These are phyloP conservation scores for Aspergillus novofumigatus DNA, from an alignment of 2,329 filamentous ascomycete genomes.

Conservation along the genomic window DNA sequence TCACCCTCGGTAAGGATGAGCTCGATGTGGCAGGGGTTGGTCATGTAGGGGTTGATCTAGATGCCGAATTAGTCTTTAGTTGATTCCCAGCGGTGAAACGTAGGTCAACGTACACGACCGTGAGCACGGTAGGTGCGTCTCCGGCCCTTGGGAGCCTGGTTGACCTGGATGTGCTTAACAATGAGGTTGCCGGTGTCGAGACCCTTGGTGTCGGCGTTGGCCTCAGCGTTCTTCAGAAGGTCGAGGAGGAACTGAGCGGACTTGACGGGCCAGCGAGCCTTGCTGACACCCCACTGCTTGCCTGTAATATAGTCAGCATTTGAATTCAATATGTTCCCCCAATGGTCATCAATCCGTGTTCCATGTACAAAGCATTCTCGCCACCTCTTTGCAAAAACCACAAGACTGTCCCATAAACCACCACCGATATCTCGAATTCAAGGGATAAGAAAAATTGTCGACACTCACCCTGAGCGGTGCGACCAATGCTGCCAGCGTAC, in stretches of 20 bases:
- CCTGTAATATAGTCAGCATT: constrained; percentile 51
- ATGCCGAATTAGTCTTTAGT: not conserved
- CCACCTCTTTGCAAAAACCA: not conserved
- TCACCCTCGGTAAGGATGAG: constrained; percentile 97
- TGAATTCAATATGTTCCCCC: not conserved
- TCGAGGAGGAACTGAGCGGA: constrained; percentile 96
- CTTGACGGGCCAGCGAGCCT: constrained; percentile 99
- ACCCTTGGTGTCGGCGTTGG: constrained; percentile 95
- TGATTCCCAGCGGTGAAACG: not conserved
- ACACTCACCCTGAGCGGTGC: constrained; percentile 92
- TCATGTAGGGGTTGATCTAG: constrained; percentile 99
- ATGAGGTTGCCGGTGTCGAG: constrained; percentile 95
- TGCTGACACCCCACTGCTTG: constrained; percentile 98
- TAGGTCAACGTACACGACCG: constrained; percentile 79
- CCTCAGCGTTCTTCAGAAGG: constrained; percentile 95
- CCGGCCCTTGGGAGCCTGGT: constrained; percentile 99
- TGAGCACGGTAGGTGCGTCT: constrained; percentile 99
- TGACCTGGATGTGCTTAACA: constrained; percentile 99
- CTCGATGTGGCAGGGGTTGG: constrained; percentile 99
- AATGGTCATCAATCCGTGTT: not conserved
- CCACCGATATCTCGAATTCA: constrained; percentile 3
- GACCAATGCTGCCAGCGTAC: constrained; percentile 93
- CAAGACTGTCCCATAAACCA: not conserved
- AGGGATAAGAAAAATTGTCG: constrained; percentile 13
- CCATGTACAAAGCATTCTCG: not conserved